phyloP scores from a whole-genome alignment of 2,329 filamentous ascomycete genomes.

The Colletotrichum zoysiae region DNA sequence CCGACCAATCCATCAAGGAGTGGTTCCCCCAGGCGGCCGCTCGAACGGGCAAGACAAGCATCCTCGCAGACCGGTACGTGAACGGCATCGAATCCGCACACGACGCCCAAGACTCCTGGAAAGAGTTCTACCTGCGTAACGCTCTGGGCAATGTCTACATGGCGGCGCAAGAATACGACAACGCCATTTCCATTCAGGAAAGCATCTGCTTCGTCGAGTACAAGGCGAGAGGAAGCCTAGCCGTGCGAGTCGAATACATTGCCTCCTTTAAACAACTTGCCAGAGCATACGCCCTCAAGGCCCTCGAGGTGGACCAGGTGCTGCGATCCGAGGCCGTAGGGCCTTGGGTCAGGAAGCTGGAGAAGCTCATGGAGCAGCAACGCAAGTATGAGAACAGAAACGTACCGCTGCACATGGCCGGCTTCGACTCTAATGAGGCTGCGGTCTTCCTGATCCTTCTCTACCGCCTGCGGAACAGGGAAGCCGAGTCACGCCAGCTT shows the following conservation, averaged over 20 bases:
- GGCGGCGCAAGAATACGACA: conserved; percentile 52
- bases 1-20: conserved; percentile 51
- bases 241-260: conserved; percentile 55
- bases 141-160: conserved; percentile 52
- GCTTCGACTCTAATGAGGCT: conserved; percentile 57
- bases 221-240: conserved; percentile 55
- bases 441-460: conserved; percentile 56
- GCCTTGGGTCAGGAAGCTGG: conserved; percentile 52
- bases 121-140: conserved; percentile 54
- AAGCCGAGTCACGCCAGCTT: conserved; percentile 47
- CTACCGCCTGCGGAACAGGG: conserved; percentile 50
- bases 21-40: conserved; percentile 58
- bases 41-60: conserved; percentile 49
- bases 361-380: conserved; percentile 53
- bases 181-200: conserved; percentile 53
- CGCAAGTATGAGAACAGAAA: conserved; percentile 54
- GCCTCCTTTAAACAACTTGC: conserved; percentile 57
- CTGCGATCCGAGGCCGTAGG: conserved; percentile 45
- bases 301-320: conserved; percentile 30
- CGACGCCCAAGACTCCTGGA: conserved; percentile 52
- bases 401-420: conserved; percentile 56
- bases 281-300: conserved; percentile 48
- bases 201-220: conserved; percentile 54
- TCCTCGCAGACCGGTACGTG: conserved; percentile 49
- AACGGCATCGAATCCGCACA: conserved; percentile 51